Conservation (phyloP, 345 rosid genomes). For the Populus ilicifolia region DNA sequence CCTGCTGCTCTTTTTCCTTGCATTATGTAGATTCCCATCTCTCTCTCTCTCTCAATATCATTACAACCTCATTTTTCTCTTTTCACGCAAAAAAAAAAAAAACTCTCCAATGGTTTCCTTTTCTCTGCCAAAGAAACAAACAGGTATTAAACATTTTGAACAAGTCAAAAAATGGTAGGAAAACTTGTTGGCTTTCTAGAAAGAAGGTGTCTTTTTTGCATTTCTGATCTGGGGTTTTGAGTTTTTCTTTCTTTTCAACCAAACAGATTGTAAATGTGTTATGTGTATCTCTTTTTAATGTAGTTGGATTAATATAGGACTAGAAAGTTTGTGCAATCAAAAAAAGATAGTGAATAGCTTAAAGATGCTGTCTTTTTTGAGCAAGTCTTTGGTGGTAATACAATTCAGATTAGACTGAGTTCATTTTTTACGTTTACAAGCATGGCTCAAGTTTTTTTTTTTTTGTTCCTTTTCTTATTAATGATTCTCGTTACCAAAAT, state of each 20-base stretch:
- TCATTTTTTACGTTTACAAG: background rate
- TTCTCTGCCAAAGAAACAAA: background rate
- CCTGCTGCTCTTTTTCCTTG: background rate
- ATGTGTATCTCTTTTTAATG: background rate
- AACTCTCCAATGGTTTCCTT: background rate
- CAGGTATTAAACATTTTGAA: background rate
- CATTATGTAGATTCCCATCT: background rate
- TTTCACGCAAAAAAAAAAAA: background rate
- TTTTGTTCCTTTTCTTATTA: too few relatives aligned
- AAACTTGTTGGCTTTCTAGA: background rate
- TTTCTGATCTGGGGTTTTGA: background rate
- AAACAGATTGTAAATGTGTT: background rate
- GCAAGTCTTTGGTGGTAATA: background rate
- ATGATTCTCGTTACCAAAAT: background rate
- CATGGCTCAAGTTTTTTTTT: background rate
- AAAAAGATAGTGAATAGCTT: background rate
- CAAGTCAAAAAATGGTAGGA: background rate
- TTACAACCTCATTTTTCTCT: background rate
- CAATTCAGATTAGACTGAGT: background rate
- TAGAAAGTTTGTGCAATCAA: background rate
- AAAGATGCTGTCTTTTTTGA: background rate
- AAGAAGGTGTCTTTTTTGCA: background rate
- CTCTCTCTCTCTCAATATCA: constrained; percentile 3
- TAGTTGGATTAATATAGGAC: background rate
- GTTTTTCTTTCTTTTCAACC: background rate